Conservation (phyloP, 2,329 filamentous ascomycete genomes). For the Ascochyta rabiei region DNA sequence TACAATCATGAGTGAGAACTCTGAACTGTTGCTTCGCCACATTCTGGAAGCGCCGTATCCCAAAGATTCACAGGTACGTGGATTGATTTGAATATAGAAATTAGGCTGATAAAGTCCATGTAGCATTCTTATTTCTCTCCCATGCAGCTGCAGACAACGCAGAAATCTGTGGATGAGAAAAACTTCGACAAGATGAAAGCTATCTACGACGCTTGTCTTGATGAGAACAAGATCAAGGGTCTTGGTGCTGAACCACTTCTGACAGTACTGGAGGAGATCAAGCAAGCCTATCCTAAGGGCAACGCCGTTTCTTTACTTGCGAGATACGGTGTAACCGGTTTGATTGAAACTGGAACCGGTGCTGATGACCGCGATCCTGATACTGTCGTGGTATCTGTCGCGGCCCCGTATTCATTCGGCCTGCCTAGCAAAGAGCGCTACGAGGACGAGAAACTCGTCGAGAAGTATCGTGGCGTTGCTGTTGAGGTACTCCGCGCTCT, state of each 20-base stretch:
- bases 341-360: constrained; percentile 35
- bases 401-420: constrained; percentile 56
- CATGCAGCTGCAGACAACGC: constrained; percentile 32
- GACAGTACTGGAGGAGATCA: constrained; percentile 60
- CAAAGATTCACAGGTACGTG: constrained; percentile 28
- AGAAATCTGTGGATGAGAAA: constrained; percentile 58
- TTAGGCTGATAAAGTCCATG: not conserved
- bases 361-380: constrained; percentile 63
- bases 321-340: constrained; percentile 51
- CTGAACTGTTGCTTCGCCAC: constrained; percentile 64
- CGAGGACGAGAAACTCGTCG: constrained; percentile 41
- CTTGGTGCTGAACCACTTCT: constrained; percentile 63
- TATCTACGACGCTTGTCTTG: constrained; percentile 69
- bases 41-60: constrained; percentile 66
- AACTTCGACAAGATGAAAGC: constrained; percentile 72
- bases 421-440: constrained; percentile 47
- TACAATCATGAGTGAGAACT: constrained; percentile 66
- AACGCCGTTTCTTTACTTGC: constrained; percentile 57
- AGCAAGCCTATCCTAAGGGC: constrained; percentile 24
- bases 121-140: constrained; percentile 60
- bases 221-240: constrained; percentile 63
- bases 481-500: constrained; percentile 30
- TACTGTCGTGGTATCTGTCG: constrained; percentile 56
- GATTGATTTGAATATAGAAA: not conserved
- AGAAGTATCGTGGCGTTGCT: constrained; percentile 37